Evolutionary conservation across 148 eudicot species (phyloP).

Genomic region (Spergularia marina): DNA sequence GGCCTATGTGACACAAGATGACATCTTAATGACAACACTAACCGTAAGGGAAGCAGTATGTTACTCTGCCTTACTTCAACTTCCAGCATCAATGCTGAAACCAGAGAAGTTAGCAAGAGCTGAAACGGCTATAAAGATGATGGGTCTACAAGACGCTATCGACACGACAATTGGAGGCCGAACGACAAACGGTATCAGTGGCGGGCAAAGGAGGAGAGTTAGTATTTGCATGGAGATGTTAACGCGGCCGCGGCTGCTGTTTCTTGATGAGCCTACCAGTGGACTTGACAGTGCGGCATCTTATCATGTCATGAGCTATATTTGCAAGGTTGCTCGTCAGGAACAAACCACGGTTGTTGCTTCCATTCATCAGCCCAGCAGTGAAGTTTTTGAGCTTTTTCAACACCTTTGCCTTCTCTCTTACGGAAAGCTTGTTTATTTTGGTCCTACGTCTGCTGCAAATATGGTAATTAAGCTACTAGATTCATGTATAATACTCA

Average conservation of each 20-base stretch:
- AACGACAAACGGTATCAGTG: constrained; percentile 48
- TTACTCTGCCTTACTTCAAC: constrained; percentile 64
- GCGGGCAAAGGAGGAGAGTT: constrained; percentile 71
- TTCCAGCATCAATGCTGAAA: constrained; percentile 44
- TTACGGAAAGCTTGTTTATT: constrained; percentile 52
- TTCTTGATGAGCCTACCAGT: constrained; percentile 74
- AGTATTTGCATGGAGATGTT: constrained; percentile 66
- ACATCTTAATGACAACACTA: constrained; percentile 44
- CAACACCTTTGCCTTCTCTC: constrained; percentile 60
- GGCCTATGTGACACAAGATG: constrained; percentile 80
- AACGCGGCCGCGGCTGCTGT: constrained; percentile 50
- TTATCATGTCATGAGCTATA: constrained; percentile 50
- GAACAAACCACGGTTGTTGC: constrained; percentile 44
- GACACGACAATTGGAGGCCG: constrained; percentile 67
- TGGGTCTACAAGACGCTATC: constrained; percentile 53
- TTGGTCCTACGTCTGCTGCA: constrained; percentile 38
- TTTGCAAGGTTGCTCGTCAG: constrained; percentile 24
- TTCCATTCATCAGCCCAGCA: constrained; percentile 69
- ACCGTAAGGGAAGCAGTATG: constrained; percentile 58
- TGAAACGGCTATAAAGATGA: constrained; percentile 47
- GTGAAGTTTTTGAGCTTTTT: constrained; percentile 56
- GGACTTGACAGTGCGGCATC: constrained; percentile 77
- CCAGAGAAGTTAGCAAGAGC: constrained; percentile 49
- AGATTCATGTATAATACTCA: no score
- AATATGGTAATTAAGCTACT: constrained; percentile 5